Conservation (phyloP, 371 early-diverging fungal species). For the Mucor racemosus region DNA sequence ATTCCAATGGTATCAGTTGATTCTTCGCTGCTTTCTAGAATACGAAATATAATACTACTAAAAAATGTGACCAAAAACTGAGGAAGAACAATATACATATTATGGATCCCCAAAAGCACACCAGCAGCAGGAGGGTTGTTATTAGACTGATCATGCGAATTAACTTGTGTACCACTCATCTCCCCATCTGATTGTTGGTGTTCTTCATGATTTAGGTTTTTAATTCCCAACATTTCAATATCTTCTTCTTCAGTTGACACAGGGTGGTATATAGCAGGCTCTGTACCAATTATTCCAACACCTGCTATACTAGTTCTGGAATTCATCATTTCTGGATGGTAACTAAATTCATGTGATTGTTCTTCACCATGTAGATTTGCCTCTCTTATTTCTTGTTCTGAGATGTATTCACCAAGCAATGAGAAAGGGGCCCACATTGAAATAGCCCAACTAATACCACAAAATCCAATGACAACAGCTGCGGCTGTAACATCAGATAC, state of each 20-base stretch:
- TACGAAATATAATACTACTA: constrained; percentile 76
- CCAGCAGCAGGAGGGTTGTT: constrained; percentile 65
- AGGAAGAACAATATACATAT: constrained; percentile 92
- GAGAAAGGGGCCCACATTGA: constrained; percentile 94
- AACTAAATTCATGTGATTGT: neutral
- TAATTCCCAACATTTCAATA: constrained; percentile 25
- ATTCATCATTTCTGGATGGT: constrained; percentile 19
- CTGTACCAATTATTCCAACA: constrained; percentile 38
- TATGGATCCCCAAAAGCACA: constrained; percentile 90
- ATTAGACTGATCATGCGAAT: neutral
- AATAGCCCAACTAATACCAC: constrained; percentile 89
- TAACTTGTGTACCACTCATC: neutral
- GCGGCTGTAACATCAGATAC: constrained; percentile 56
- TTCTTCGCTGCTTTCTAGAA: constrained; percentile 52
- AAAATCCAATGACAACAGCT: constrained; percentile 68
- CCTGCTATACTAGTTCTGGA: constrained; percentile 37
- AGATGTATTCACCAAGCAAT: constrained; percentile 84
- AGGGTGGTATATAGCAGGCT: constrained; percentile 46
- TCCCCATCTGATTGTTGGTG: neutral
- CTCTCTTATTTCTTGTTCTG: constrained; percentile 39
- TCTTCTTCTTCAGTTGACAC: constrained; percentile 26
- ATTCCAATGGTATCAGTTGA: constrained; percentile 64
- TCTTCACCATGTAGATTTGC: neutral
- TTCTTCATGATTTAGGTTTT: neutral
- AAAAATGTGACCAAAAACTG: constrained; percentile 85